Evolutionary conservation across 495 filamentous ascomycete species (phyloP).

Genomic region (Penicillium alfredii): DNA sequence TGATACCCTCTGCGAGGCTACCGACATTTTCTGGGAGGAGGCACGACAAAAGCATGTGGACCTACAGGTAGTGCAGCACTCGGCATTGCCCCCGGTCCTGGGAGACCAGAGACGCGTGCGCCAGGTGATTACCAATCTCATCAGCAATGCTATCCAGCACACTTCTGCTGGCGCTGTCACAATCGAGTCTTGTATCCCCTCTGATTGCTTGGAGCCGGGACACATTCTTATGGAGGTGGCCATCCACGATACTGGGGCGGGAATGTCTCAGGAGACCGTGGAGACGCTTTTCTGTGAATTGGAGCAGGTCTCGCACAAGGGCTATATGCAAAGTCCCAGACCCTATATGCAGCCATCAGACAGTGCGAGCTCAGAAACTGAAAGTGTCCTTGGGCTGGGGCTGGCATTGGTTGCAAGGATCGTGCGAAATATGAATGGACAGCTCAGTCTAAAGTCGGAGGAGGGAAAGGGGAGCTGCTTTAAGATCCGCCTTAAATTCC

Average conservation of each 20-base stretch:
- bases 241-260: conserved; percentile 71
- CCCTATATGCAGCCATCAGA: conserved; percentile 14
- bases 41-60: conserved; percentile 65
- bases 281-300: conserved; percentile 78
- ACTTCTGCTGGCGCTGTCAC: conserved; percentile 61
- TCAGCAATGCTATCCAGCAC: conserved; percentile 77
- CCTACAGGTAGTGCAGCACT: conserved; percentile 62
- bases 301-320: conserved; percentile 70
- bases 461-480: conserved; percentile 81
- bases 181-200: conserved; percentile 58
- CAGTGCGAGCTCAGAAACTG: conserved; percentile 16
- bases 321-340: conserved; percentile 33
- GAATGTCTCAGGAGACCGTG: conserved; percentile 68
- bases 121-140: conserved; percentile 74
- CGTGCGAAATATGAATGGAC: conserved; percentile 85
- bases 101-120: conserved; percentile 82
- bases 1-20: conserved; percentile 67
- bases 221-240: conserved; percentile 64
- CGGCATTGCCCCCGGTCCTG: conserved; percentile 68
- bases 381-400: conserved; percentile 66
- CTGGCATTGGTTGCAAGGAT: conserved; percentile 82
- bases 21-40: conserved; percentile 66
- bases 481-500: conserved; percentile 25
- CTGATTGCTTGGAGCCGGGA: conserved; percentile 24
- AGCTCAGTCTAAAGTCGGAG: conserved; percentile 81